Base-by-base conservation (phyloP, 441 rosid species). In the Hura crepitans region DNA sequence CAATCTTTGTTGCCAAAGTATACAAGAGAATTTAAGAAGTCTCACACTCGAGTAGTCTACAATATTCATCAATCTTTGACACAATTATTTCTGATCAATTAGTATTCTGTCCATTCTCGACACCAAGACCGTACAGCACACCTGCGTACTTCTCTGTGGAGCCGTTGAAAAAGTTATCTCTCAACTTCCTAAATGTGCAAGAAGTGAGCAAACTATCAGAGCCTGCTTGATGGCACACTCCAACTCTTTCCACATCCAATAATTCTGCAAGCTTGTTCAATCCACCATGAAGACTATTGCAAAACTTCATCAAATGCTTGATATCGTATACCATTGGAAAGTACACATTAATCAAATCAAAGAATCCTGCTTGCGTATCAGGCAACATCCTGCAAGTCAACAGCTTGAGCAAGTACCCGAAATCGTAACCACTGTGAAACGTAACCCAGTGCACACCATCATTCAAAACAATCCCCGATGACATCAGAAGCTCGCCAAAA, bases 351-450 rank as follows among this genome's bases (percentile, higher is more conserved):
- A 89, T 82, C 77, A 71, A 73, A 20, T 37, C 39, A 28, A 91
- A 85, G 82, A 89, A 91, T 1, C 77, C 79, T 0, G 78, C 58
- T 56, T 80, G 87, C 0, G 82, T 77, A 30, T 80, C 90, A 0
- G 93, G 95, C 57, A 89, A 77, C 58, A 75, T 70, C 78, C 71
- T 79, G 68, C 89, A 83, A 0, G 86, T 84, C 53, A 91, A 71
- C 27, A 87, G 72, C 82, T 86, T 89, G 49, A 88, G 84, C 81
- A 88, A 64, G 66, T 88, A 88, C 14, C 93, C 93, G 42, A 88
- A 86, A 86, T 88, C 95, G 75, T 87, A 87, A 4, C 84, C 87
- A 31, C 97, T 81, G n/a, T 91, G 97, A 78, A 91, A 91, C 1
- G 97, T 89, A 31, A 89, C 87, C 95, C 97, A 89, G 25, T 82